A percentile compares a stretch with the other conserved stretches of the same genome.
These are phyloP conservation scores for Agrocybe pediades DNA, from an alignment of 768 basidiomycete genomes.

Conservation along the genomic window DNA sequence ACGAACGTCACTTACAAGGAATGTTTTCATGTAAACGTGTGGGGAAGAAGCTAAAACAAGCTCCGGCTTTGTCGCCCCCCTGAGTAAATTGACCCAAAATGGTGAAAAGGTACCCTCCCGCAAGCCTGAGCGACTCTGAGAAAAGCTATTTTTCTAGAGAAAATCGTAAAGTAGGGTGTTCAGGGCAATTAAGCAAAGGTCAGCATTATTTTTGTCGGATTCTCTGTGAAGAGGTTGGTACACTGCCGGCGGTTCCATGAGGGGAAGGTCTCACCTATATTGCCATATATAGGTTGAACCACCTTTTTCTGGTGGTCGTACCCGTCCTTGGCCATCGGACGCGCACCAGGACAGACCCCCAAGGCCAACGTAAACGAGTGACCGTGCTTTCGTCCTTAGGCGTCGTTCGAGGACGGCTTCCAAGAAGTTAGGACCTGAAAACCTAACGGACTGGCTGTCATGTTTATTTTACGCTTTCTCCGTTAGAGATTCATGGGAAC, in stretches of 20 bases:
- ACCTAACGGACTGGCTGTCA: no score
- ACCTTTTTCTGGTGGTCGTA: neutral
- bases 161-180: neutral
- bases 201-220: neutral
- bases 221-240: neutral
- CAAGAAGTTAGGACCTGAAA: no score
- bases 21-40: slow-evolving; percentile 1
- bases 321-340: slow-evolving; percentile 27
- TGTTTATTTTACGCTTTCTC: no score
- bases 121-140: neutral
- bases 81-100: neutral
- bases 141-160: neutral
- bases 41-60: slow-evolving; percentile 11
- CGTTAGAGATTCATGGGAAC: no score
- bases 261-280: neutral
- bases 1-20: slow-evolving; percentile 8
- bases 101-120: neutral
- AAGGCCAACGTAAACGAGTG: neutral
- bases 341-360: slow-evolving; percentile 19
- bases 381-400: neutral
- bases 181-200: neutral
- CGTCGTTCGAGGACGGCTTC: no score
- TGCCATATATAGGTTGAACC: neutral
- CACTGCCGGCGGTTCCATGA: neutral
- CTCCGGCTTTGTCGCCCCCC: slow-evolving; percentile 7